phyloP scores from a whole-genome alignment of 345 rosid genomes.

The Rubroshorea leprosula region DNA sequence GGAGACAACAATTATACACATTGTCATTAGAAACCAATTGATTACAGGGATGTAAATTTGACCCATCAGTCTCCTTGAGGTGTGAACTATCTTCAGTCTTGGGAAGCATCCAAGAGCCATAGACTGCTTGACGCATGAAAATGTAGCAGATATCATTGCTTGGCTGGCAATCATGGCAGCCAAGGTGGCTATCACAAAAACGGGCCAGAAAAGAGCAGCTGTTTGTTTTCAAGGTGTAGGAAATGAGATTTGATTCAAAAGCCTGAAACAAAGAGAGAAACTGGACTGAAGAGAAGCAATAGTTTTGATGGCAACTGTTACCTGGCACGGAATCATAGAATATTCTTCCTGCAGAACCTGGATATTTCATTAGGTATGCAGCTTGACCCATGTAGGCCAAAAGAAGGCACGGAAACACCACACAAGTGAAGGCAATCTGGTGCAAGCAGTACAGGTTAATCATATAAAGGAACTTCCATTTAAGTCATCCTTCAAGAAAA shows the following conservation, averaged over 20 bases:
- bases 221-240: slow-evolving; percentile 27
- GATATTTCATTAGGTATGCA: slow-evolving; percentile 66
- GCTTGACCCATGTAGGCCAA: slow-evolving; percentile 97
- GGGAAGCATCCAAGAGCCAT: slow-evolving; percentile 99
- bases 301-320: slow-evolving; percentile 78
- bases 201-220: slow-evolving; percentile 87
- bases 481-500: slow-evolving; percentile 10
- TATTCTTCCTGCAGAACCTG: slow-evolving; percentile 50
- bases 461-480: not conserved
- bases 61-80: slow-evolving; percentile 76
- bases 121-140: slow-evolving; percentile 87
- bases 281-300: slow-evolving; percentile 6
- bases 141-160: slow-evolving; percentile 99
- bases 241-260: slow-evolving; percentile 10
- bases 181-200: slow-evolving; percentile 73
- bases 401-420: slow-evolving; percentile 95
- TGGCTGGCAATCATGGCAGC: slow-evolving; percentile 98
- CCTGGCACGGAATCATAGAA: slow-evolving; percentile 95
- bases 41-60: slow-evolving; percentile 85
- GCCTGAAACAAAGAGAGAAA: not conserved
- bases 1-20: slow-evolving; percentile 82
- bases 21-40: slow-evolving; percentile 85
- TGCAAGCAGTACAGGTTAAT: slow-evolving; percentile 14
- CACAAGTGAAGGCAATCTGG: slow-evolving; percentile 77
- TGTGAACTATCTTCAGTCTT: slow-evolving; percentile 86